A percentile compares a stretch with the other conserved stretches of the same genome.
Evolutionary conservation across 768 basidiomycete species (phyloP).

Genomic region (Boletus sensibilis): DNA sequence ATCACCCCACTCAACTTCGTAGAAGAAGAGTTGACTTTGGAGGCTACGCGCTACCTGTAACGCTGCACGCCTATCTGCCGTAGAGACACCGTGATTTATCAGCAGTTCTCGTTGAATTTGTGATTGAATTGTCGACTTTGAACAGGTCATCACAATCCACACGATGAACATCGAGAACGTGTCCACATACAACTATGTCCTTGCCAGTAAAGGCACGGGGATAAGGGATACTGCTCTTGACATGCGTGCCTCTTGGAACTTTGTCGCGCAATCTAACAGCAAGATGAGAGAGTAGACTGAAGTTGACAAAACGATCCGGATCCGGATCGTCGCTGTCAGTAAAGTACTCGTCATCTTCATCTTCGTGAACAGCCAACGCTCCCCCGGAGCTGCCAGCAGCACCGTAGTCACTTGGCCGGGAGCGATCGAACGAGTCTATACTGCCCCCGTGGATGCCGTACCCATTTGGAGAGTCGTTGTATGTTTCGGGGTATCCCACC

Average conservation of each 20-base stretch:
- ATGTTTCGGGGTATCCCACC: slow-evolving; percentile 14
- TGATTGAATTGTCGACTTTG: slow-evolving; percentile 81
- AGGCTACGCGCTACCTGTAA: slow-evolving; percentile 86
- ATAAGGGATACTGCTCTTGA: slow-evolving; percentile 92
- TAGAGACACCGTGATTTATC: slow-evolving; percentile 69
- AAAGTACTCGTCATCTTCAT: slow-evolving; percentile 33
- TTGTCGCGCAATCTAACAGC: slow-evolving; percentile 89
- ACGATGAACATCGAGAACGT: background rate
- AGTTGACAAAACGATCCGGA: slow-evolving; percentile 80
- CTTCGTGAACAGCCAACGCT: slow-evolving; percentile 25
- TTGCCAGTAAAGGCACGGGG: slow-evolving; percentile 90
- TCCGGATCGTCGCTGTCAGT: slow-evolving; percentile 61
- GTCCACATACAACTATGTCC: slow-evolving; percentile 80
- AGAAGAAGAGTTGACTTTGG: slow-evolving; percentile 92
- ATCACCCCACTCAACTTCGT: slow-evolving; percentile 94
- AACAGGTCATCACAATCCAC: slow-evolving; percentile 7
- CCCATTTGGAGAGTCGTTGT: slow-evolving; percentile 20
- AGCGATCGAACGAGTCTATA: slow-evolving; percentile 27
- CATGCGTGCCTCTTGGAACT: slow-evolving; percentile 82
- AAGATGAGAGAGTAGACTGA: slow-evolving; percentile 82
- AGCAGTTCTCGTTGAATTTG: slow-evolving; percentile 84
- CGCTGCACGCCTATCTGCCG: slow-evolving; percentile 78
- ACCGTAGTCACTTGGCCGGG: slow-evolving; percentile 20
- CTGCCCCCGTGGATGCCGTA: slow-evolving; percentile 20
- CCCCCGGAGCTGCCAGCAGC: slow-evolving; percentile 15